Conservation (phyloP, 2,329 filamentous ascomycete species). For the Colletotrichum graminicola region DNA sequence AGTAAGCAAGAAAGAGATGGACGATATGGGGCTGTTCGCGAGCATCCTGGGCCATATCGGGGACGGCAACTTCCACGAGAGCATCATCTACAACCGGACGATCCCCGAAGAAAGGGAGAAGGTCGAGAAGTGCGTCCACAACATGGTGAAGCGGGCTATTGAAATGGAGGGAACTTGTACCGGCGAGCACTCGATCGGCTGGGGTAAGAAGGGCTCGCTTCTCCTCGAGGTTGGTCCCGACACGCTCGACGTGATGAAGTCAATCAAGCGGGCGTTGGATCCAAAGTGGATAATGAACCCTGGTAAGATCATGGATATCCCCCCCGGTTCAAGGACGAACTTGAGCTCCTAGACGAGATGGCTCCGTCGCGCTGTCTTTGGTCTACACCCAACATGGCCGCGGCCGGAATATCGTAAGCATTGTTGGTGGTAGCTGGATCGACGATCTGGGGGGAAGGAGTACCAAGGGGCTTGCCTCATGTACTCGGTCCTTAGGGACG, state of each 20-base stretch:
- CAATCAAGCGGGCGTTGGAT: slow-evolving; percentile 85
- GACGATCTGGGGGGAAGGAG: neutral
- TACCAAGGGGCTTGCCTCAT: no score
- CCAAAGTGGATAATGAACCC: slow-evolving; percentile 92
- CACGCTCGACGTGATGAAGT: slow-evolving; percentile 86
- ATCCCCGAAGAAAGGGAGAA: slow-evolving; percentile 78
- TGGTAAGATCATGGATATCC: slow-evolving; percentile 87
- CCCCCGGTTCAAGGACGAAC: slow-evolving; percentile 49
- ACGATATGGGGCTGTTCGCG: slow-evolving; percentile 86
- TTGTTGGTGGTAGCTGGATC: neutral
- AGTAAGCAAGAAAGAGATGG: slow-evolving; percentile 89
- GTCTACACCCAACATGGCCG: neutral
- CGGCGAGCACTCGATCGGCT: slow-evolving; percentile 87
- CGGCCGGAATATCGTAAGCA: neutral
- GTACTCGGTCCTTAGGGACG: neutral
- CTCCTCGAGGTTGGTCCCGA: slow-evolving; percentile 83
- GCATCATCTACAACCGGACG: slow-evolving; percentile 85
- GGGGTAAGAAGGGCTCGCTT: slow-evolving; percentile 87
- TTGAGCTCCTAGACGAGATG: neutral
- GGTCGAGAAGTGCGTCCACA: slow-evolving; percentile 84
- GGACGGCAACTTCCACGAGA: slow-evolving; percentile 94
- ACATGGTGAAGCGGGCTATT: slow-evolving; percentile 90
- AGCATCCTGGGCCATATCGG: slow-evolving; percentile 91
- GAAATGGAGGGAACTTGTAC: slow-evolving; percentile 96
- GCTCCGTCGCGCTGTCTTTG: neutral